Evolutionary conservation across 306 rosid species (phyloP), one percentile per base, ranked within the genome.

Genomic region (Bauhinia variegata): DNA sequence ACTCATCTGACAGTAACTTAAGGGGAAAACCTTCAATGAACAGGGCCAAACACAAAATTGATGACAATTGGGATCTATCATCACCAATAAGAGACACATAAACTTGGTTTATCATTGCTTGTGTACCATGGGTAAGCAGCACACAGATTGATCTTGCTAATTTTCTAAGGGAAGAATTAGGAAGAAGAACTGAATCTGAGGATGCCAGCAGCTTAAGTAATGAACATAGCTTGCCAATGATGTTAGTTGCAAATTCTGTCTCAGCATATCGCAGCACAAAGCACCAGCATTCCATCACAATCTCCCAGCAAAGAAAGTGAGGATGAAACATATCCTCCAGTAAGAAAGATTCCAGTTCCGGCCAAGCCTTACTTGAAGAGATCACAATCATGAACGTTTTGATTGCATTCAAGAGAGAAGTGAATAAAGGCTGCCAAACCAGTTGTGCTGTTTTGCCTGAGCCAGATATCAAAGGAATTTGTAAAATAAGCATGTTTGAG

Each of bases 271-370:
- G 87, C 68, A 83, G 63, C 72, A 89, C 57, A 80, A 93, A 93
- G 79, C 98, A 81, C 96, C 96, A 87, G 73, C 91, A 90, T 77
- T 93, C 97, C 93, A 85, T 84, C 46, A 89, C 86, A 78, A 93
- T 75, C 70, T 89, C 97, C 89, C 81, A 68, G 83, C 97, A 88
- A 52, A 93, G 88, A 56, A 90, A 79, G 83, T 93, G 98, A 55
- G 98, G 97, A 82, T 93, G 98, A 77, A 88, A 86, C 47, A 89
- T 57, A 76, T 89, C 89, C 69, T 81, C 96, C 17, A 88, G 83
- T 70, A 92, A 83, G 78, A 92, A 83, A 65, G 81, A 79, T 82
- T 92, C 88, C 31, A 88, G 32, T 67, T 83, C 87, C 12, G 37
- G 59, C 98, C 93, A 87, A 74, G 79, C 87, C 67, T 39, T 28